Percentiles rank a stretch among this genome's conserved stretches.
These are phyloP conservation scores for Pholiota microspora DNA, from an alignment of 768 basidiomycete genomes.

Conservation along the genomic window DNA sequence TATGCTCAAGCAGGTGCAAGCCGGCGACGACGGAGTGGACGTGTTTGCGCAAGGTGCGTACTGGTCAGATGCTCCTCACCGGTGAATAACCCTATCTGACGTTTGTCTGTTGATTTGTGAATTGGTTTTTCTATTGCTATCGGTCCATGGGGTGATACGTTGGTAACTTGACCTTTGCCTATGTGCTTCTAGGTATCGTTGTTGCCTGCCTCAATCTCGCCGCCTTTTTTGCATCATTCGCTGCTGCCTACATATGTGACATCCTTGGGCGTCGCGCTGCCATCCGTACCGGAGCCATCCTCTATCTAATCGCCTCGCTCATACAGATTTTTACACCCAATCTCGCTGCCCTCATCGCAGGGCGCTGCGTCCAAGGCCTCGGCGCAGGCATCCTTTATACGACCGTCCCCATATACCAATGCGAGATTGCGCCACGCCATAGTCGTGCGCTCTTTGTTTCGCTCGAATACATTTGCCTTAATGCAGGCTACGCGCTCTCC, in stretches of 20 bases:
- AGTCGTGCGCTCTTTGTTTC: constrained; percentile 52
- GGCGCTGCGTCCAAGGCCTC: constrained; percentile 45
- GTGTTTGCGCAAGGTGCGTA: constrained; percentile 48
- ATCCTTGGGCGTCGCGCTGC: constrained; percentile 48
- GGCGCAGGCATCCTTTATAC: constrained; percentile 51
- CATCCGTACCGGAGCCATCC: constrained; percentile 46
- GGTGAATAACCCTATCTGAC: background rate
- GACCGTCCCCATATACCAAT: constrained; percentile 49
- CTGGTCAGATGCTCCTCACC: constrained; percentile 24
- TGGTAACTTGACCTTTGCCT: too few species aligned
- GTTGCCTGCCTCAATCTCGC: constrained; percentile 50
- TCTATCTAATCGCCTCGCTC: constrained; percentile 48
- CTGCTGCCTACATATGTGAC: constrained; percentile 50
- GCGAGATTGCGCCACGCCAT: constrained; percentile 45
- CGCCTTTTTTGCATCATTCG: constrained; percentile 42
- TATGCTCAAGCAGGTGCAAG: constrained; percentile 43
- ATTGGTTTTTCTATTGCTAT: too few species aligned
- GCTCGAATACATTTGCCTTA: constrained; percentile 53
- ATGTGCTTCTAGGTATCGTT: constrained; percentile 50
- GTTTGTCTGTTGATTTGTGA: too few species aligned
- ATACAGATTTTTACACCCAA: constrained; percentile 50
- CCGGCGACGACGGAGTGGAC: constrained; percentile 40
- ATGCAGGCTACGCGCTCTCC: constrained; percentile 46
- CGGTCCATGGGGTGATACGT: too few species aligned
- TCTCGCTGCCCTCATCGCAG: constrained; percentile 35